These are phyloP conservation scores for Rhodocollybia butyracea DNA, from an alignment of 768 basidiomycete species.

Conservation along the genomic window DNA sequence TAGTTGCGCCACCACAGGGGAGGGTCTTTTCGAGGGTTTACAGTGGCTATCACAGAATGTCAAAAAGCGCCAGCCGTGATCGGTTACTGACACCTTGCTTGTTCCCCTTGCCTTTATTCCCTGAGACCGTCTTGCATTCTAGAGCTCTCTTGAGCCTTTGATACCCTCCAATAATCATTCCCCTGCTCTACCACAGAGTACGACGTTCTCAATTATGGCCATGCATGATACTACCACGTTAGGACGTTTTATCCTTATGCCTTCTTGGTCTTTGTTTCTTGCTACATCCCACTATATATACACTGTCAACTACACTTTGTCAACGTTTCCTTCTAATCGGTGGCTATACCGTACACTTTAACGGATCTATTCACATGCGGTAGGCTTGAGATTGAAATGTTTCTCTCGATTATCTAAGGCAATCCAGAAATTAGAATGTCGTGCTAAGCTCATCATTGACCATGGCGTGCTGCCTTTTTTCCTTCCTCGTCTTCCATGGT, in stretches of 20 bases:
- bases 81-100: slow-evolving; percentile 7
- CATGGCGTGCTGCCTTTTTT: slow-evolving; percentile 13
- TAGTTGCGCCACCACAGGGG: slow-evolving; percentile 95
- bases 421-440: neutral
- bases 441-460: slow-evolving; percentile 4
- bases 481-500: slow-evolving; percentile 23
- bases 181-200: neutral
- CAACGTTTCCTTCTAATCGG: slow-evolving; percentile 14
- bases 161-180: slow-evolving; percentile 19
- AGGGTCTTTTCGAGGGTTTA: slow-evolving; percentile 94
- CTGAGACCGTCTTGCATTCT: neutral
- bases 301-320: too few species aligned
- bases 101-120: slow-evolving; percentile 19
- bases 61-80: slow-evolving; percentile 82
- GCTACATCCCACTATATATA: slow-evolving; percentile 20
- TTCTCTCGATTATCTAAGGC: neutral
- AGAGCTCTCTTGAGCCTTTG: slow-evolving; percentile 16
- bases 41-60: slow-evolving; percentile 98
- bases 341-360: slow-evolving; percentile 23
- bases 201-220: slow-evolving; percentile 31
- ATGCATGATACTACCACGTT: slow-evolving; percentile 28
- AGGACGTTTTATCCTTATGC: slow-evolving; percentile 5
- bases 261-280: slow-evolving; percentile 25
- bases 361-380: slow-evolving; percentile 18
- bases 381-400: too few species aligned